Conservation (phyloP, 108 stramenopile species). For the Conticribra weissflogii region DNA sequence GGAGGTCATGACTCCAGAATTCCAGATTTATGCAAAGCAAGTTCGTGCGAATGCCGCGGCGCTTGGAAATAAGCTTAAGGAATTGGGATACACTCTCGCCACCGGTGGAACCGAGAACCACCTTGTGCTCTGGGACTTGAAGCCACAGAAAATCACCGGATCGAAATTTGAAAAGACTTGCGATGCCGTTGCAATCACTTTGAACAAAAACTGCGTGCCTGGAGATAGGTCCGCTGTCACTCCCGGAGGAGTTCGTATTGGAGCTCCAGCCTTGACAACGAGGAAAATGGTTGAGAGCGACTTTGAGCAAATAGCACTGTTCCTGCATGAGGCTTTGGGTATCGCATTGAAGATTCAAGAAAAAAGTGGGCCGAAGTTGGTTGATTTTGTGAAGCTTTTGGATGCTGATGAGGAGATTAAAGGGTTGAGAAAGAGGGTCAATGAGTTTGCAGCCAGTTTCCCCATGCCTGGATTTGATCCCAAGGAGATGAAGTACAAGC, state of each 20-base stretch:
- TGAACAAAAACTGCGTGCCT: conserved; percentile 99
- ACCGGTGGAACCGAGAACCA: conserved; percentile 99
- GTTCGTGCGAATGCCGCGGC: conserved; percentile 95
- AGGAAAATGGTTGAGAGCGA: conserved; percentile 92
- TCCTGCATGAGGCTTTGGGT: conserved; percentile 90
- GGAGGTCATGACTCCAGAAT: conserved; percentile 96
- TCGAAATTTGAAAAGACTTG: conserved; percentile 99
- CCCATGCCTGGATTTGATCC: conserved; percentile 98
- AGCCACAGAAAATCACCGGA: conserved; percentile 94
- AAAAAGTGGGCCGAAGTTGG: conserved; percentile 86
- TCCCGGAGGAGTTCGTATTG: conserved; percentile 98
- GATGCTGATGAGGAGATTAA: conserved; percentile 71
- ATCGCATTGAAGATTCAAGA: conserved; percentile 91
- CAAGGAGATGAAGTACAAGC: conserved; percentile 84
- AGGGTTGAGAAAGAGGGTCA: conserved; percentile 80
- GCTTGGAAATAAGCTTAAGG: conserved; percentile 81
- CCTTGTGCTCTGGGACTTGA: conserved; percentile 98
- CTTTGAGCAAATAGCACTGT: conserved; percentile 95
- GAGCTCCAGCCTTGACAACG: conserved; percentile 93
- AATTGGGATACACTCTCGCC: conserved; percentile 93
- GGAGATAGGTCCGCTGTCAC: conserved; percentile 98
- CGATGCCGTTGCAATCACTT: conserved; percentile 96
- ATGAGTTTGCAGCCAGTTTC: conserved; percentile 91
- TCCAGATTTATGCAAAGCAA: conserved; percentile 94
- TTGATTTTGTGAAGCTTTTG: conserved; percentile 88